Evolutionary conservation across 805 yeast genomes (phyloP).

Genomic region (Sugiyamaella floridensis): DNA sequence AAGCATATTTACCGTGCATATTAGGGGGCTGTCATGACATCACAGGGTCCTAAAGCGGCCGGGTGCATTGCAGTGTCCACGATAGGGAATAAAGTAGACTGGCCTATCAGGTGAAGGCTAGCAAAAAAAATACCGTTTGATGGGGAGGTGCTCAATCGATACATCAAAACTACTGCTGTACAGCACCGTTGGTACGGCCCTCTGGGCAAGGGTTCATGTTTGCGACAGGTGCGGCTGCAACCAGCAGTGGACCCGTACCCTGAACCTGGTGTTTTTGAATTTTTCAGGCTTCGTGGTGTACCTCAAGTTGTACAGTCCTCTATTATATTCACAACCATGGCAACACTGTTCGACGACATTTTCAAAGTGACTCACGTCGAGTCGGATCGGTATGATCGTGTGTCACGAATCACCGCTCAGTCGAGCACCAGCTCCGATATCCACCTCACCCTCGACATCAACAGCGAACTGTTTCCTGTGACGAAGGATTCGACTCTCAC

Average conservation of each 20-base stretch:
- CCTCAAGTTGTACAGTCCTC: not conserved
- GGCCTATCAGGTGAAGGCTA: not conserved
- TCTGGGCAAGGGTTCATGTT: no score
- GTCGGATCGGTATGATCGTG: slow-evolving; percentile 85
- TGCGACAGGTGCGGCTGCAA: no score
- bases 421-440: slow-evolving; percentile 77
- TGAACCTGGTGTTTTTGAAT: not conserved
- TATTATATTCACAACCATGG: slow-evolving; percentile 36
- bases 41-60: not conserved
- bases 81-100: not conserved
- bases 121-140: no score
- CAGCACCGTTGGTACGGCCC: not conserved
- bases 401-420: slow-evolving; percentile 78
- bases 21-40: not conserved
- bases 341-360: slow-evolving; percentile 83
- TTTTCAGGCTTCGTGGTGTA: not conserved
- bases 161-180: not conserved
- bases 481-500: slow-evolving; percentile 69
- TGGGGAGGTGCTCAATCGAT: not conserved
- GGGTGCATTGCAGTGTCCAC: not conserved
- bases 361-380: slow-evolving; percentile 81
- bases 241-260: not conserved
- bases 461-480: slow-evolving; percentile 88
- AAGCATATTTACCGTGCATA: not conserved
- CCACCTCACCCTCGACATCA: slow-evolving; percentile 79